Percentiles rank a stretch among this genome's conserved stretches.
These are phyloP conservation scores for Neofusicoccum ribis DNA, from an alignment of 2,329 filamentous ascomycete genomes.

Conservation along the genomic window DNA sequence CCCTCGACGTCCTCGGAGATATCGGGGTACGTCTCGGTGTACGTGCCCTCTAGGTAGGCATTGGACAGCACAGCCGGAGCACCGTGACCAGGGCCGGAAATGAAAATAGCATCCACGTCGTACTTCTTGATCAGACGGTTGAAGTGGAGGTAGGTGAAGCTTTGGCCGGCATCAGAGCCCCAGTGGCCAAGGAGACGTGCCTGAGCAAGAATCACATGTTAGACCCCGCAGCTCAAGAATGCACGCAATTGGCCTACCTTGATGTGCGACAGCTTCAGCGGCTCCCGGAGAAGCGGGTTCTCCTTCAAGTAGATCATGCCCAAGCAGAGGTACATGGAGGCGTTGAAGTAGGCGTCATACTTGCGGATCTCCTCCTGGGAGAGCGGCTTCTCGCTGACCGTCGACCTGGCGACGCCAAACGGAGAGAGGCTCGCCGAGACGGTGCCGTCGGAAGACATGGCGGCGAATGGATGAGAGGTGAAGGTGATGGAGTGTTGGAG, in stretches of 20 bases:
- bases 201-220: slow-evolving; percentile 22
- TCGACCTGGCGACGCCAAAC: slow-evolving; percentile 66
- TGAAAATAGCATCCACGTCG: slow-evolving; percentile 69
- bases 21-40: slow-evolving; percentile 74
- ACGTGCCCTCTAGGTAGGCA: slow-evolving; percentile 74
- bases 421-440: slow-evolving; percentile 58
- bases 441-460: slow-evolving; percentile 4
- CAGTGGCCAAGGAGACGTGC: slow-evolving; percentile 74
- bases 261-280: slow-evolving; percentile 68
- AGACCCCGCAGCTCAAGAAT: background rate
- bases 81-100: slow-evolving; percentile 76
- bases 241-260: slow-evolving; percentile 45
- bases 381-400: slow-evolving; percentile 61
- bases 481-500: background rate
- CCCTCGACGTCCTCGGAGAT: slow-evolving; percentile 69
- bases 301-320: slow-evolving; percentile 79
- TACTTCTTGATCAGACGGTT: slow-evolving; percentile 82
- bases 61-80: slow-evolving; percentile 75
- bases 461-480: background rate
- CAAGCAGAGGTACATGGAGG: slow-evolving; percentile 71
- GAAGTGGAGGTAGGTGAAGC: slow-evolving; percentile 80
- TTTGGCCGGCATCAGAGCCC: slow-evolving; percentile 77
- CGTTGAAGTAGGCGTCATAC: slow-evolving; percentile 72
- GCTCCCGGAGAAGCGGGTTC: slow-evolving; percentile 71
- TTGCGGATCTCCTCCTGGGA: slow-evolving; percentile 65